A percentile compares a stretch with the other conserved stretches of the same genome.
Evolutionary conservation across 1,284 basidiomycete genomes (phyloP).

Genomic region (Boletus semigastroideus): DNA sequence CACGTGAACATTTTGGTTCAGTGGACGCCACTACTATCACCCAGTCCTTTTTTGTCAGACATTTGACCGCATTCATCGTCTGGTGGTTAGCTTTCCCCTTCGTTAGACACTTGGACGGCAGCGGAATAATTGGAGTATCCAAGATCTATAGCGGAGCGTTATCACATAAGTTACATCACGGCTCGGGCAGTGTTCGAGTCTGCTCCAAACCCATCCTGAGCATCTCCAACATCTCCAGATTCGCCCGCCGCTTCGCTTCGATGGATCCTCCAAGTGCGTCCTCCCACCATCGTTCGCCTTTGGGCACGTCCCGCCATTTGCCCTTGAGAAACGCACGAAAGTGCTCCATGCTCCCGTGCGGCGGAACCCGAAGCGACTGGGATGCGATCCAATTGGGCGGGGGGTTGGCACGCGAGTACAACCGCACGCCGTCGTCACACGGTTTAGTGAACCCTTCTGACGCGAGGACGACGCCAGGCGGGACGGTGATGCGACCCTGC

Average conservation of each 20-base stretch:
- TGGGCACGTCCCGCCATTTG: conserved; percentile 56
- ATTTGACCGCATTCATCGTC: no score
- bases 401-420: conserved; percentile 46
- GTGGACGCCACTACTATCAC: no score
- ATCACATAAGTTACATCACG: no score
- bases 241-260: conserved; percentile 45
- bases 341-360: conserved; percentile 39
- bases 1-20: no score
- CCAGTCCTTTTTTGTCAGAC: no score
- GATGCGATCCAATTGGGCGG: conserved; percentile 54
- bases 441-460: conserved; percentile 51
- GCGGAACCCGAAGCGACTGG: conserved; percentile 38
- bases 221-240: conserved; percentile 42
- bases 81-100: no score
- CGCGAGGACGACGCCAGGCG: conserved; percentile 60
- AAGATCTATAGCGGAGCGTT: no score
- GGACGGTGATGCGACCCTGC: conserved; percentile 71
- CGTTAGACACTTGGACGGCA: no score
- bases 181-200: conserved; percentile 4
- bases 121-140: no score
- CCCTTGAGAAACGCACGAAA: conserved; percentile 48
- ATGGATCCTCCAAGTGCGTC: conserved; percentile 49
- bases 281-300: conserved; percentile 65
- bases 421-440: not conserved
- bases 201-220: conserved; percentile 48